Evolutionary conservation across 2,329 filamentous ascomycete species (phyloP), one percentile per base, ranked within the genome.

Genomic region (Trichoderma pleuroti): DNA sequence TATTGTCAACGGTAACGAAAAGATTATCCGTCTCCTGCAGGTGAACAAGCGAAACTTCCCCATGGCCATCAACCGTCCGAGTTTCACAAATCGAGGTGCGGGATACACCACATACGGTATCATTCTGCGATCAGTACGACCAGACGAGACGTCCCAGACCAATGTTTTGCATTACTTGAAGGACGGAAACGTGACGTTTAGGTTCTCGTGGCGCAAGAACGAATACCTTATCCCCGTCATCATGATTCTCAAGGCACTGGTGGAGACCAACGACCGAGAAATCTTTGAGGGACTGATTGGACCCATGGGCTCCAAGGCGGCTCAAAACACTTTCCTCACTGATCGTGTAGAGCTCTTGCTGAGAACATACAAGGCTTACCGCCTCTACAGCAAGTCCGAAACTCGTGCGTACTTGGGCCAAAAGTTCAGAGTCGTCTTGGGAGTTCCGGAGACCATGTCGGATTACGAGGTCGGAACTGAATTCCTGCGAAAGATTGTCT

Each of bases 111-210:
- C 92, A 71, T 96, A 90, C 77, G 96, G 94, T 85, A 92, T 98
- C 71, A 93, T 97, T 77, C 90, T 98, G 75, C 91, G 96, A 82
- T 97, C 92, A 3, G 94, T 98, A 69, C 90, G 96, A 71, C 94
- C 94, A n/a, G 96, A 99, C 81, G 94, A 99, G 82, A 98, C 95
- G 10, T 98, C 94, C 34, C 95, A 98, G 81, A 98, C 95, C 46
- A 99, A 98, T 77, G 94, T 97, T 39, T 86, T 99, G 62, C 96
- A 99, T 82, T 99, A 98, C 81, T 88, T 99, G 70, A 93, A 87
- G 76, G 96, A 99, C 79, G 96, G 96, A 74, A 98, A 98, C 80
- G 91, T 98, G 76, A 98, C 93, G 0, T 97, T 99, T 82, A 88
- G 96, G 70, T 99, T 99, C 82, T 98, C 95, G 8, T 99, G 95